Percentiles rank a stretch among this genome's conserved stretches.
Evolutionary conservation across 805 yeast species (phyloP).

Genomic region (Scheffersomyces amazonensis): DNA sequence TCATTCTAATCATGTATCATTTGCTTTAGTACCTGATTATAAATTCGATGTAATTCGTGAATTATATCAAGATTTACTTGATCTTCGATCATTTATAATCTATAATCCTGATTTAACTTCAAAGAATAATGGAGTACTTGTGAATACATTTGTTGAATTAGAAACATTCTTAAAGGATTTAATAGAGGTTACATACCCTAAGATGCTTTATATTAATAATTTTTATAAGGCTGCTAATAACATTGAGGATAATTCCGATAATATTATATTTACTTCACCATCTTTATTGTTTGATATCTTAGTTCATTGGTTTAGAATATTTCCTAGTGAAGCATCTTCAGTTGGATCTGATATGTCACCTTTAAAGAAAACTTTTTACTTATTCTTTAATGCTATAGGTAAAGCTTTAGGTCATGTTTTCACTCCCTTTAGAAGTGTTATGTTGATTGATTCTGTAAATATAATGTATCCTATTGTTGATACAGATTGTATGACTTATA

Average conservation of each 20-base stretch:
- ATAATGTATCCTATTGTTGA: constrained; percentile 30
- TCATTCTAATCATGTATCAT: constrained; percentile 18
- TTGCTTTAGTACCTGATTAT: constrained; percentile 32
- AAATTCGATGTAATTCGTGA: constrained; percentile 25
- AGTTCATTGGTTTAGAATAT: constrained; percentile 32
- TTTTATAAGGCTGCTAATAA: constrained; percentile 16
- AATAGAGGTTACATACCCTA: constrained; percentile 23
- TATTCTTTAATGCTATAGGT: constrained; percentile 35
- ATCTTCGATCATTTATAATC: constrained; percentile 22
- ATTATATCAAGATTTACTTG: constrained; percentile 19
- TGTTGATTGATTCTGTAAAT: constrained; percentile 32
- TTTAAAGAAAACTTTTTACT: constrained; percentile 28
- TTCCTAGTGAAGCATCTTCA: constrained; percentile 30
- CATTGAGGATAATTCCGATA: constrained; percentile 10
- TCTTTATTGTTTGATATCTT: constrained; percentile 29
- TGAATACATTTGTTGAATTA: constrained; percentile 19
- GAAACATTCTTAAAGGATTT: constrained; percentile 26
- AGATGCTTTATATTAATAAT: constrained; percentile 20
- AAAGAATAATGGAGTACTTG: constrained; percentile 5
- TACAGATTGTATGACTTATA: constrained; percentile 18
- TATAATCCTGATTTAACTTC: constrained; percentile 11
- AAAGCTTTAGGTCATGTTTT: constrained; percentile 29
- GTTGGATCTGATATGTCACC: constrained; percentile 25
- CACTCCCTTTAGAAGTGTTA: constrained; percentile 31
- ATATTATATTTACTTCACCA: constrained; percentile 24